These are phyloP conservation scores for Schwanniomyces pseudopolymorphus DNA, from an alignment of 805 yeast genomes.

Conservation along the genomic window DNA sequence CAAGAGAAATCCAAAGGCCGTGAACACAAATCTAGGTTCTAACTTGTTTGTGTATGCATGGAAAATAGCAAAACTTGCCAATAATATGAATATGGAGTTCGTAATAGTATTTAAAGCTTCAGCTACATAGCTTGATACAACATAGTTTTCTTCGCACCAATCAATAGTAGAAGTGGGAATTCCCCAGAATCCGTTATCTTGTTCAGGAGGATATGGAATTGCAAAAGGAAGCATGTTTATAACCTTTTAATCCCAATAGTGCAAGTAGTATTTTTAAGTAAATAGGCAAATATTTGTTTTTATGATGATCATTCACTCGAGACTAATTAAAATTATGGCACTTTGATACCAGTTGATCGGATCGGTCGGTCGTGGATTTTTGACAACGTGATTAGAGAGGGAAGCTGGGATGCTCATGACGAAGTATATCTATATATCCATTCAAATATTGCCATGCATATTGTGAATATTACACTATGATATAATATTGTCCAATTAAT, in stretches of 20 bases:
- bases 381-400: too few relatives aligned
- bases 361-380: too few relatives aligned
- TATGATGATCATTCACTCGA: too few relatives aligned
- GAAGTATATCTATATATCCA: too few relatives aligned
- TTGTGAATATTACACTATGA: too few relatives aligned
- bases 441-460: too few relatives aligned
- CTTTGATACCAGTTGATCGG: too few relatives aligned
- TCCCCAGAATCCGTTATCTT: conserved; percentile 73
- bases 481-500: too few relatives aligned
- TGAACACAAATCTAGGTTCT: conserved; percentile 68
- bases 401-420: too few relatives aligned
- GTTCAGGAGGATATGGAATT: conserved; percentile 55
- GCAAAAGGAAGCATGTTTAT: conserved; percentile 46
- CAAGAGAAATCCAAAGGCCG: conserved; percentile 75
- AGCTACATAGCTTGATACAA: conserved; percentile 68
- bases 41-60: conserved; percentile 59
- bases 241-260: not conserved
- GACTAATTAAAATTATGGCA: too few relatives aligned
- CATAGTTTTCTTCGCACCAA: conserved; percentile 12
- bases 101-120: conserved; percentile 88
- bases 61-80: conserved; percentile 63
- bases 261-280: not conserved
- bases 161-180: conserved; percentile 81
- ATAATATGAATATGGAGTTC: conserved; percentile 52
- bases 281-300: too few relatives aligned